Conservation (phyloP, 345 rosid species). For the Citrus reticulata region DNA sequence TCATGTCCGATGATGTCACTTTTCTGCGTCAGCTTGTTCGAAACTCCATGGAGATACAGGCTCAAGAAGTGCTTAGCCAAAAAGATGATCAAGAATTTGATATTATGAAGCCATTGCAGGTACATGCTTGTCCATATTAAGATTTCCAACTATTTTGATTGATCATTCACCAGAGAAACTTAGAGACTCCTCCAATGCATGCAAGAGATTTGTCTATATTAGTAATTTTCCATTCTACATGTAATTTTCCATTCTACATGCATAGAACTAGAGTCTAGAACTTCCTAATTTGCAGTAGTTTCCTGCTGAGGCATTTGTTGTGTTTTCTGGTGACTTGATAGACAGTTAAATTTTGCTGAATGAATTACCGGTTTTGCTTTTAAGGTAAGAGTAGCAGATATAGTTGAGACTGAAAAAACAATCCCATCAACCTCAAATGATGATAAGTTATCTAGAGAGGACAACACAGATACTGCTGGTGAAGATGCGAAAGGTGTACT, state of each 20-base stretch:
- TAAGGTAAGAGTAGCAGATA: slow-evolving; percentile 40
- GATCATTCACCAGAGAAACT: not conserved
- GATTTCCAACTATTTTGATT: not conserved
- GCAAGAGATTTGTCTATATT: not conserved
- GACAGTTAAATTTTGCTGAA: not conserved
- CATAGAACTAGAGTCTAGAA: not conserved
- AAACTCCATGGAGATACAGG: slow-evolving; percentile 85
- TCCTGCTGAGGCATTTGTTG: not conserved
- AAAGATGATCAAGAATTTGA: slow-evolving; percentile 34
- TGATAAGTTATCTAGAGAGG: slow-evolving; percentile 5
- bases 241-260: not conserved
- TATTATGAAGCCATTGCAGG: slow-evolving; percentile 58
- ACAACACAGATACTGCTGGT: slow-evolving; percentile 22
- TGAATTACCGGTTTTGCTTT: not conserved
- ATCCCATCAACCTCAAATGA: slow-evolving; percentile 13
- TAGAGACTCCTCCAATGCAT: not conserved
- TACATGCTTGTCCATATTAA: slow-evolving; percentile 17
- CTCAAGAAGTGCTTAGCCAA: slow-evolving; percentile 48
- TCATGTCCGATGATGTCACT: slow-evolving; percentile 95
- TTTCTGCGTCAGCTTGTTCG: slow-evolving; percentile 69
- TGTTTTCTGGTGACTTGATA: not conserved
- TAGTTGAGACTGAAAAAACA: slow-evolving; percentile 10
- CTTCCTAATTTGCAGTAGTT: too few relatives aligned
- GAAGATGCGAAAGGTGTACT: slow-evolving; percentile 29
- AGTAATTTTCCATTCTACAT: not conserved